Conservation (phyloP, 2,329 filamentous ascomycete genomes). For the Fusarium chlamydosporum region DNA sequence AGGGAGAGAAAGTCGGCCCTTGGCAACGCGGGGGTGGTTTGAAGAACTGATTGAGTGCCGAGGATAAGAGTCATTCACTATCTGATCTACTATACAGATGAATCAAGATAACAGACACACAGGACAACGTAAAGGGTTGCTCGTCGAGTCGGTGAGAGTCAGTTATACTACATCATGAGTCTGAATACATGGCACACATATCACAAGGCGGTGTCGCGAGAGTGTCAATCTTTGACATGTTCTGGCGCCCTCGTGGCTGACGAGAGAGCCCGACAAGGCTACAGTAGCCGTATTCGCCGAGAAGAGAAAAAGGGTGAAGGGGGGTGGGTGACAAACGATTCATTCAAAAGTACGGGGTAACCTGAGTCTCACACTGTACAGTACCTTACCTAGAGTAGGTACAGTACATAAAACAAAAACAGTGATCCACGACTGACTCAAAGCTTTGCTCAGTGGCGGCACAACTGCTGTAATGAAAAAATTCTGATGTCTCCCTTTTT, state of each 20-base stretch:
- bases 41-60: not conserved
- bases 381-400: not conserved
- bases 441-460: conserved; percentile 39
- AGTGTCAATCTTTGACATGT: conserved; percentile 23
- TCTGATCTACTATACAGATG: not conserved
- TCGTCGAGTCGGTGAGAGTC: conserved; percentile 19
- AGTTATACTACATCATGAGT: not conserved
- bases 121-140: not conserved
- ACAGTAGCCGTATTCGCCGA: not conserved
- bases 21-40: conserved; percentile 33
- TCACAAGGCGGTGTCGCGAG: conserved; percentile 33
- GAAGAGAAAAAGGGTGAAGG: conserved; percentile 1
- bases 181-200: not conserved
- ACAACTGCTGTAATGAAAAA: conserved; percentile 5
- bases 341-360: conserved; percentile 4
- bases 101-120: conserved; percentile 23
- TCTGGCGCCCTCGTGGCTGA: conserved; percentile 29
- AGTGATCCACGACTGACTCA: conserved; percentile 36
- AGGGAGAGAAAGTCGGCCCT: conserved; percentile 1
- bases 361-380: conserved; percentile 35
- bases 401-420: not conserved
- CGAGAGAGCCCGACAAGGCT: conserved; percentile 32
- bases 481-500: not conserved
- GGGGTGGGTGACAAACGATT: conserved; percentile 1
- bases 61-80: conserved; percentile 19